These are phyloP conservation scores for Lizanozyma gosingica DNA, from an alignment of 1,139 yeast genomes.

Conservation along the genomic window DNA sequence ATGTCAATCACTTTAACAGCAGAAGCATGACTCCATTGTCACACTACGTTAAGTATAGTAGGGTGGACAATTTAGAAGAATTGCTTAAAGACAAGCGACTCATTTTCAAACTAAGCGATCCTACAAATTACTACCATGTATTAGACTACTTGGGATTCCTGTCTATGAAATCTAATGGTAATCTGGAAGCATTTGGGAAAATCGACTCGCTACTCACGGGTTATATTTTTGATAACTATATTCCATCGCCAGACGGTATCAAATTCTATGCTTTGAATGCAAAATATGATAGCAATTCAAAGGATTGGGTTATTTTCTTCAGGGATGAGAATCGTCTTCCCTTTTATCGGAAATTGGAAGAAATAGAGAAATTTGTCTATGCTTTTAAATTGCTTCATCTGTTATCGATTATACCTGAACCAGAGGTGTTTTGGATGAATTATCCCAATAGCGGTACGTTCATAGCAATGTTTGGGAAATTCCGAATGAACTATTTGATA, in stretches of 20 bases:
- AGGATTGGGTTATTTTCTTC: constrained; percentile 29
- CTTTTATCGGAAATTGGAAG: constrained; percentile 26
- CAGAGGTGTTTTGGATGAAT: constrained; percentile 28
- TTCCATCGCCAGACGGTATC: constrained; percentile 10
- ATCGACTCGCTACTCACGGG: constrained; percentile 40
- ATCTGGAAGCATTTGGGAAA: constrained; percentile 8
- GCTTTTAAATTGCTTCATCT: constrained; percentile 26
- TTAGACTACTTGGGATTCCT: constrained; percentile 33
- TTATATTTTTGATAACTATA: constrained; percentile 19
- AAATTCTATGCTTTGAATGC: constrained; percentile 26
- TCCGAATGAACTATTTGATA: constrained; percentile 38
- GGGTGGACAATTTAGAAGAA: constrained; percentile 47
- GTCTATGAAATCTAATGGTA: constrained; percentile 16
- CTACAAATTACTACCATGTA: constrained; percentile 13
- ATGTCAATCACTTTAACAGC: constrained; percentile 57
- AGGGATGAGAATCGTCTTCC: constrained; percentile 12
- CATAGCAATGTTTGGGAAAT: constrained; percentile 26
- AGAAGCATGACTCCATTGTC: constrained; percentile 62
- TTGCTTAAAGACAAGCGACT: constrained; percentile 39
- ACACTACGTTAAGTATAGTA: constrained; percentile 61
- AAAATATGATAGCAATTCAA: constrained; percentile 20
- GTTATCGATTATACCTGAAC: constrained; percentile 29
- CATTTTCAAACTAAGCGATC: constrained; percentile 35
- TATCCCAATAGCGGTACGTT: constrained; percentile 19
- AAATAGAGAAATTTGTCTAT: constrained; percentile 28